Evolutionary conservation across 129 eudicot genomes (phyloP).

Genomic region (Flaveria ramosissima): DNA sequence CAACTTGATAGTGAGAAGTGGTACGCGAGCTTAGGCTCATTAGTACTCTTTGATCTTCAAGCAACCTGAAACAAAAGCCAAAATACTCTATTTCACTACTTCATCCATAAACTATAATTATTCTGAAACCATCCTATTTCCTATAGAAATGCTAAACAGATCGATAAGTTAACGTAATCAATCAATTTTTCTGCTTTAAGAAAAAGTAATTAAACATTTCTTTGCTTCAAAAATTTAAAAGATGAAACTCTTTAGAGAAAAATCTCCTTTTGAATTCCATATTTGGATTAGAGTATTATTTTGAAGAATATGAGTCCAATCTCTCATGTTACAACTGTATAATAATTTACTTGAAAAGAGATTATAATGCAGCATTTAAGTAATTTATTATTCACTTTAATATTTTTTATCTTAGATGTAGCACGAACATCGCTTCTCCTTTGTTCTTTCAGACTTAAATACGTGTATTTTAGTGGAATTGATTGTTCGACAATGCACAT

Average conservation of each 20-base stretch:
- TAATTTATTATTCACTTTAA: not conserved
- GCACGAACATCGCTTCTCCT: not conserved
- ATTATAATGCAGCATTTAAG: not conserved
- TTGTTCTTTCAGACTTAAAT: conserved; percentile 12
- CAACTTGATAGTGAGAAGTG: too few relatives aligned
- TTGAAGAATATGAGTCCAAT: not conserved
- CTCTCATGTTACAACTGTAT: not conserved
- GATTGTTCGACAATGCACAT: conserved; percentile 22
- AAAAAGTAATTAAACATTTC: too few relatives aligned
- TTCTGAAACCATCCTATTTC: too few relatives aligned
- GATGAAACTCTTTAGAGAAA: not conserved
- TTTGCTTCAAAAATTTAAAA: not conserved
- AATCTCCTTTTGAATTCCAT: not conserved
- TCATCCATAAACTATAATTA: too few relatives aligned
- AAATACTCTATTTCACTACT: too few relatives aligned
- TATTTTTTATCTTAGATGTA: not conserved
- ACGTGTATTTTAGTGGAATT: not conserved
- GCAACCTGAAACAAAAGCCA: too few relatives aligned
- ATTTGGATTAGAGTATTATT: not conserved
- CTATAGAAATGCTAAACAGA: too few relatives aligned
- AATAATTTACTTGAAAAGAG: not conserved
- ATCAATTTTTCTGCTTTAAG: too few relatives aligned
- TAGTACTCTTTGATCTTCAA: too few relatives aligned
- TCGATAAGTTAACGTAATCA: too few relatives aligned
- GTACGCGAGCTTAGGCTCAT: too few relatives aligned